Evolutionary conservation across 2,329 filamentous ascomycete genomes (phyloP).

Genomic region (Botrytis sinoallii): DNA sequence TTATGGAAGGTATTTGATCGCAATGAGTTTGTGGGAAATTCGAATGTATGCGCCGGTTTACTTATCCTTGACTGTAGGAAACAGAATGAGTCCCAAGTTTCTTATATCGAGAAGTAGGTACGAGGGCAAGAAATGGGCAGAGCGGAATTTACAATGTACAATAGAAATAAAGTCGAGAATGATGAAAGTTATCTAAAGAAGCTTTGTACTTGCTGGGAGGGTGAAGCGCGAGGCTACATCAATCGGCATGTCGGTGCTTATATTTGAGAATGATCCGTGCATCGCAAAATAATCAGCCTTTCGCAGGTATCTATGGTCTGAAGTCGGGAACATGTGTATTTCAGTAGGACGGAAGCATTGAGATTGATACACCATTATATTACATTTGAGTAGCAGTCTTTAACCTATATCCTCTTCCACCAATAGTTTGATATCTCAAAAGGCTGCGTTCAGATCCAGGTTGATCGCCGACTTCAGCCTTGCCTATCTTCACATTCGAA

Average conservation of each 20-base stretch:
- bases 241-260: slow-evolving; percentile 16
- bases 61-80: not conserved
- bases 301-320: not conserved
- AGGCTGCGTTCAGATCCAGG: not conserved
- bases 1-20: slow-evolving; percentile 4
- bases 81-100: not conserved
- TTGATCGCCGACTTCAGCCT: not conserved
- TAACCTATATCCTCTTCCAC: not conserved
- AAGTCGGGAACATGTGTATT: not conserved
- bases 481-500: not conserved
- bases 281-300: not conserved
- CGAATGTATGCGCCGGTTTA: slow-evolving; percentile 12
- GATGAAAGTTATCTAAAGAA: slow-evolving; percentile 18
- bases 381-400: not conserved
- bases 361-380: not conserved
- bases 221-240: slow-evolving; percentile 9
- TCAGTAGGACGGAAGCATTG: not conserved
- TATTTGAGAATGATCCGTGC: slow-evolving; percentile 7
- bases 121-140: not conserved
- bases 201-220: slow-evolving; percentile 14
- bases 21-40: not conserved
- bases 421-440: not conserved
- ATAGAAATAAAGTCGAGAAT: slow-evolving; percentile 14
- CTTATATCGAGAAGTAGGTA: not conserved
- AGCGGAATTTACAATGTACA: slow-evolving; percentile 1